Evolutionary conservation across 768 basidiomycete species (phyloP).

Genomic region (Leccinellum luteum): DNA sequence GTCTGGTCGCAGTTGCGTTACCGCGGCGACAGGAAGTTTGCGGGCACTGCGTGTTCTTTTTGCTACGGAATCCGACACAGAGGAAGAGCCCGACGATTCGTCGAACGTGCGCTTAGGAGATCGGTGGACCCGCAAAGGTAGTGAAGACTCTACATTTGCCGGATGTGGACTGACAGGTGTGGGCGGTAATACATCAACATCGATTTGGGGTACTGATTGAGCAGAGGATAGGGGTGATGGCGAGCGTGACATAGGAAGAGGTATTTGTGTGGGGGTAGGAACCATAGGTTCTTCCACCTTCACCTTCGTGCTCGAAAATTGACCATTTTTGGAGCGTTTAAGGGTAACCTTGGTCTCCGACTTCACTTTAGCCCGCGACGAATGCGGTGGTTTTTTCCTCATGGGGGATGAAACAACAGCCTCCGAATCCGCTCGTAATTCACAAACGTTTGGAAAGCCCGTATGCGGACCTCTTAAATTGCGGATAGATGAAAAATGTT

Average conservation of each 20-base stretch:
- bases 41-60: conserved; percentile 36
- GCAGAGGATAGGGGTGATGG: conserved; percentile 33
- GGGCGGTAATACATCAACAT: conserved; percentile 29
- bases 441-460: conserved; percentile 64
- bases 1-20: conserved; percentile 11
- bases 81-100: conserved; percentile 49
- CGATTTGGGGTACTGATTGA: conserved; percentile 23
- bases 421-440: conserved; percentile 39
- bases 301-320: conserved; percentile 20
- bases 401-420: conserved; percentile 30
- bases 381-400: conserved; percentile 34
- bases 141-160: conserved; percentile 9
- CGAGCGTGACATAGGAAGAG: conserved; percentile 39
- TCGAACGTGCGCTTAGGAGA: conserved; percentile 62
- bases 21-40: conserved; percentile 19
- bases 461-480: conserved; percentile 81
- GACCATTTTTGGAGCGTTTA: conserved; percentile 23
- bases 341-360: conserved; percentile 14
- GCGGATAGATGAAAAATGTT: conserved; percentile 92
- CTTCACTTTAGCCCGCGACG: conserved; percentile 30
- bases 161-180: conserved; percentile 24
- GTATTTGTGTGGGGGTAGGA: conserved; percentile 32
- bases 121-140: conserved; percentile 36
- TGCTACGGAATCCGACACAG: conserved; percentile 32
- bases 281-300: conserved; percentile 21